These are phyloP conservation scores for Aspergillus luchuensis DNA, from an alignment of 2,329 filamentous ascomycete genomes.

Conservation along the genomic window DNA sequence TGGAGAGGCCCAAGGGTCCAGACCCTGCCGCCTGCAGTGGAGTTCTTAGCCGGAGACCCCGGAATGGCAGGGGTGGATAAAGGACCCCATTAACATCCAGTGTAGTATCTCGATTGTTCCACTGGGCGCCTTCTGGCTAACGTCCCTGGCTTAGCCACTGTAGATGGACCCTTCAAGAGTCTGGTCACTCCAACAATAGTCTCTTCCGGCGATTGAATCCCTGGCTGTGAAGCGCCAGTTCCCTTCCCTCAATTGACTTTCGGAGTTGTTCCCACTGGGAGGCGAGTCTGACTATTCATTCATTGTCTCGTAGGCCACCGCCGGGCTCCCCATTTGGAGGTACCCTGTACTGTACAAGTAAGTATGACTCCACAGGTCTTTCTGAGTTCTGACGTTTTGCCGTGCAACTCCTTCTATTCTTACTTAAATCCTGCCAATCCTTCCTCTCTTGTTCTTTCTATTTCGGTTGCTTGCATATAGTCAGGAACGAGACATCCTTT, in stretches of 20 bases:
- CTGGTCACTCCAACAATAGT: neutral
- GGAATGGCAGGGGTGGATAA: slow-evolving; percentile 17
- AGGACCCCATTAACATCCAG: slow-evolving; percentile 5
- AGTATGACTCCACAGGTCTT: neutral
- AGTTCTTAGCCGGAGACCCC: slow-evolving; percentile 14
- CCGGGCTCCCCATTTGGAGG: too few relatives aligned
- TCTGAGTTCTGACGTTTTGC: neutral
- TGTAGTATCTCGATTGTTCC: neutral
- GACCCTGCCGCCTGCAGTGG: slow-evolving; percentile 6
- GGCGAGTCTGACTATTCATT: neutral
- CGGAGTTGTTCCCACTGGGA: neutral
- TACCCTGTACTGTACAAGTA: neutral
- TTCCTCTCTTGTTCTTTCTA: neutral
- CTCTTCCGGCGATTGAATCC: too few relatives aligned
- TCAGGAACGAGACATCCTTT: neutral
- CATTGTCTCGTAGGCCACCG: too few relatives aligned
- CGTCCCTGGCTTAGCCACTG: slow-evolving; percentile 7
- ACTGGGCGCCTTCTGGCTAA: slow-evolving; percentile 6
- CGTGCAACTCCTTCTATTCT: neutral
- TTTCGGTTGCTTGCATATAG: neutral
- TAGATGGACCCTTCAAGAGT: neutral
- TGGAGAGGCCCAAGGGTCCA: slow-evolving; percentile 3
- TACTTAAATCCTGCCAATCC: neutral
- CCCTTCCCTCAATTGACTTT: neutral
- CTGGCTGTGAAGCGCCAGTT: neutral